Percentiles rank a stretch among this genome's conserved stretches.
phyloP scores from a whole-genome alignment of 352 stramenopile genomes.

The Nothophytophthora sp. region DNA sequence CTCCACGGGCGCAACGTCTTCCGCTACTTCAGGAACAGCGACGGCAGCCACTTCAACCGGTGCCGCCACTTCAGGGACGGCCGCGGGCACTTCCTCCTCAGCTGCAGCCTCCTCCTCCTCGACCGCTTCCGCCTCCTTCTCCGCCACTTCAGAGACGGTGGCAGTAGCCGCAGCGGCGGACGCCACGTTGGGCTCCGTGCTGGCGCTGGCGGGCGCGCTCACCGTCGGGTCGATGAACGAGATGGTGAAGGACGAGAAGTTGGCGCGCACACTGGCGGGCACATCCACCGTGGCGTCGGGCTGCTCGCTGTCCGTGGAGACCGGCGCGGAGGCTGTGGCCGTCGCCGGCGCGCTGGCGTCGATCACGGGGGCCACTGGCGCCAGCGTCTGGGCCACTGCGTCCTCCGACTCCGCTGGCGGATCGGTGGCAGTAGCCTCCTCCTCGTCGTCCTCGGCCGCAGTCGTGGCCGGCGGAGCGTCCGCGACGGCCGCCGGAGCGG shows the following conservation, averaged over 20 bases:
- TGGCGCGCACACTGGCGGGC: constrained; percentile 43
- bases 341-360: constrained; percentile 3
- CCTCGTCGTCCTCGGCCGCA: constrained; percentile 8
- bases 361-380: constrained; percentile 14
- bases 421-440: constrained; percentile 2
- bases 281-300: constrained; percentile 42
- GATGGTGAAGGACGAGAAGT: constrained; percentile 58
- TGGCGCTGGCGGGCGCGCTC: constrained; percentile 31
- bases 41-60: constrained; percentile 8
- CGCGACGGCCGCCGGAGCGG: neutral
- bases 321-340: constrained; percentile 12
- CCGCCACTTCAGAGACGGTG: too few species aligned
- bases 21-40: neutral
- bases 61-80: constrained; percentile 2
- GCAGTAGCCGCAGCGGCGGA: constrained; percentile 10
- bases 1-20: neutral
- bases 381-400: constrained; percentile 21
- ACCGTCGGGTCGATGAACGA: constrained; percentile 53
- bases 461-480: neutral
- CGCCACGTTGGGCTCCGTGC: constrained; percentile 31
- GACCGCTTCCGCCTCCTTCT: neutral
- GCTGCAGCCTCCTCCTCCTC: constrained; percentile 1
- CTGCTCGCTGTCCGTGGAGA: too few species aligned
- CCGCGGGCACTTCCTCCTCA: constrained; percentile 3
- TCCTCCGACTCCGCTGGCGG: constrained; percentile 9